phyloP scores from a whole-genome alignment of 345 rosid species.

The Anastatica hierochuntica region DNA sequence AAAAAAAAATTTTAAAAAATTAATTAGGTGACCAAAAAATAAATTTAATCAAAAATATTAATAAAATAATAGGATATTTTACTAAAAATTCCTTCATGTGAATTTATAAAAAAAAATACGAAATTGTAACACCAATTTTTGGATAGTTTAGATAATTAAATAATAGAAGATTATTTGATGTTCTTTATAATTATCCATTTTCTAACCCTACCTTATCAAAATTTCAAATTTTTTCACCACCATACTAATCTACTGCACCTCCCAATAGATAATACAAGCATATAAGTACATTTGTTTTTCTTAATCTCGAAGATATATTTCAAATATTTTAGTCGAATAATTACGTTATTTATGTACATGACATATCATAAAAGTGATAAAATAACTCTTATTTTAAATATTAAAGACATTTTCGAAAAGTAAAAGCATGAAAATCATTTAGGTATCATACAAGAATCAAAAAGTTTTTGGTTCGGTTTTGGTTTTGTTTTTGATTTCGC shows the following conservation, averaged over 20 bases:
- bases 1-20: no score
- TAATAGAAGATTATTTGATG: no score
- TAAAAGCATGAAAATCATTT: no score
- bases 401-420: conserved; percentile 5
- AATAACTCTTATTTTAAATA: background rate
- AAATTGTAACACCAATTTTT: no score
- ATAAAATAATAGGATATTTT: no score
- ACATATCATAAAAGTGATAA: background rate
- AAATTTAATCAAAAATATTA: no score
- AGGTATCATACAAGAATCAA: no score
- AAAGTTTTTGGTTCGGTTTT: background rate
- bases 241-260: background rate
- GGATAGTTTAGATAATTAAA: no score
- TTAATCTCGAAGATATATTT: background rate
- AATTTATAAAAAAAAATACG: no score
- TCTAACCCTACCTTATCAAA: background rate
- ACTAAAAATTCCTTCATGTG: no score
- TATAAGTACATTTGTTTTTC: background rate
- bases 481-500: no score
- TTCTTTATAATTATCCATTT: background rate
- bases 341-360: background rate
- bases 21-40: no score
- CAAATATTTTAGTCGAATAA: background rate
- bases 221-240: background rate
- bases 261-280: background rate